phyloP scores from a whole-genome alignment of 108 stramenopile genomes.

The Cyclotella atomus region DNA sequence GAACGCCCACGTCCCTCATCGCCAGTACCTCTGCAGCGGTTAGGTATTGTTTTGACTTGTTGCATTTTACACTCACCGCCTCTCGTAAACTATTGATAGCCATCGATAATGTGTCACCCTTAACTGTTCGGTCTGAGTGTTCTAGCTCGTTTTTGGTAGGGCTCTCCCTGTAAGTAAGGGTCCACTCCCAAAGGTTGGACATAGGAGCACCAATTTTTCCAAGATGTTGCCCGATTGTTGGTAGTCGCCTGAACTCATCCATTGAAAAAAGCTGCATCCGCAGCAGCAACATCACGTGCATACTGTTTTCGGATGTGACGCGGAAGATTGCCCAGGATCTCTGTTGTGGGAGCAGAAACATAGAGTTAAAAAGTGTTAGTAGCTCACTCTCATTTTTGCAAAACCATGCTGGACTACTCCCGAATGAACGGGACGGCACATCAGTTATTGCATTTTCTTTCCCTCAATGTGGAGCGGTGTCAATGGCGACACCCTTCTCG shows the following conservation, averaged over 20 bases:
- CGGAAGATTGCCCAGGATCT: slow-evolving; percentile 5
- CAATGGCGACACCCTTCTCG: background rate
- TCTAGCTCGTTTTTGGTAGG: background rate
- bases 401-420: background rate
- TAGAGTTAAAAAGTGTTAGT: background rate
- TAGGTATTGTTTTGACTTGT: too few species aligned
- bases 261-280: slow-evolving; percentile 1
- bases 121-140: background rate
- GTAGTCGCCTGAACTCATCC: slow-evolving; percentile 16
- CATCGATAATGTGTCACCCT: background rate
- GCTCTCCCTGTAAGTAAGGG: slow-evolving; percentile 5
- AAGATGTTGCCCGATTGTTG: background rate
- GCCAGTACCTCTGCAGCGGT: too few species aligned
- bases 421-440: slow-evolving; percentile 12
- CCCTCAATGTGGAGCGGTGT: slow-evolving; percentile 1
- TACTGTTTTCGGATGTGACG: background rate
- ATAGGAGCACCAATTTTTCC: background rate
- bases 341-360: slow-evolving; percentile 4
- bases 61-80: too few species aligned
- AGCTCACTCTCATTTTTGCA: background rate
- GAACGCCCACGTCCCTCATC: too few species aligned
- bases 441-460: background rate
- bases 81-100: too few species aligned
- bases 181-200: slow-evolving; percentile 14
- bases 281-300: background rate